These are phyloP conservation scores for Lepraria neglecta DNA, from an alignment of 495 filamentous ascomycete species.

Conservation along the genomic window DNA sequence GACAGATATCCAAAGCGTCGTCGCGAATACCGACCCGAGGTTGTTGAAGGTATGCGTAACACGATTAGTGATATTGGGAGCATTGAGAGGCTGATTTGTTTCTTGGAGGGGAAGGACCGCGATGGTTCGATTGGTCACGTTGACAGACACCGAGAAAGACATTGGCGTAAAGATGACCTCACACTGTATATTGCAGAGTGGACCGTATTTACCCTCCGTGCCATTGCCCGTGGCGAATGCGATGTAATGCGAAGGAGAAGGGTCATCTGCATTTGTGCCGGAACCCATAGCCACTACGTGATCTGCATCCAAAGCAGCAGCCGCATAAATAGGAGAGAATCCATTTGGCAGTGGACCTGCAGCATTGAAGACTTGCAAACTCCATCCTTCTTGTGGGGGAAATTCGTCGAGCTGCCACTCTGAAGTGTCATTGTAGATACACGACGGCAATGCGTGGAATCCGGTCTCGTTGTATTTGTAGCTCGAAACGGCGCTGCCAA, in stretches of 20 bases:
- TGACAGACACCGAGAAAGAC: neutral
- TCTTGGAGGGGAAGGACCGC: neutral
- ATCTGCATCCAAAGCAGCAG: neutral
- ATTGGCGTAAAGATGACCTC: neutral
- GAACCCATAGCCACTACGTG: neutral
- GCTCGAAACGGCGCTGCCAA: slow-evolving; percentile 10
- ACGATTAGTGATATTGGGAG: neutral
- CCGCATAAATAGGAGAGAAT: too few relatives aligned
- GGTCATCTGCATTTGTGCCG: neutral
- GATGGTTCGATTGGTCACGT: neutral
- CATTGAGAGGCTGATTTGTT: neutral
- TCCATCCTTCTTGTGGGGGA: neutral
- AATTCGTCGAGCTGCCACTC: slow-evolving; percentile 4
- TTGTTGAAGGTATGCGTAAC: neutral
- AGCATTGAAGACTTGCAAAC: neutral
- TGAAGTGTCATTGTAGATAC: slow-evolving; percentile 32
- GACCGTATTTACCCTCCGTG: neutral
- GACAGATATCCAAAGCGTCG: neutral
- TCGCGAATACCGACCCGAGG: neutral
- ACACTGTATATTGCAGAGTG: neutral
- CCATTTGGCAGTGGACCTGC: neutral
- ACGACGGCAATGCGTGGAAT: slow-evolving; percentile 27
- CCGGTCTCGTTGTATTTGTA: slow-evolving; percentile 33
- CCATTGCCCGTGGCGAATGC: neutral
- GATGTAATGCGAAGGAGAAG: neutral